Conservation (phyloP, 192 early-diverging fungal species). For the Podila clonocystis region DNA sequence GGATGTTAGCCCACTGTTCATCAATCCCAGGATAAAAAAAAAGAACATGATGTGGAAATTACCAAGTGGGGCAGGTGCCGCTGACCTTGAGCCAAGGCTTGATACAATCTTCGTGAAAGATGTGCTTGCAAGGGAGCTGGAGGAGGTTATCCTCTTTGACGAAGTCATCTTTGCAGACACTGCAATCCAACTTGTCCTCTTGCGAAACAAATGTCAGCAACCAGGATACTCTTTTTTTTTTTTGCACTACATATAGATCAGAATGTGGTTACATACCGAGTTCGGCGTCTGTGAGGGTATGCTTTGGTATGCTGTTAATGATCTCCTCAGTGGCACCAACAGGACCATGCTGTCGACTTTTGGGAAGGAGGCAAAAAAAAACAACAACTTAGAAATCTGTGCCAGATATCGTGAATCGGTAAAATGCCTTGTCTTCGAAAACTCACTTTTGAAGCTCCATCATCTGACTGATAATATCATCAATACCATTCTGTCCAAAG, state of each 20-base stretch:
- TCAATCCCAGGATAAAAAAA: no score
- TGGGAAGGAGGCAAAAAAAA: not conserved
- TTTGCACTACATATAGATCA: not conserved
- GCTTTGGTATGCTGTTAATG: conserved; percentile 68
- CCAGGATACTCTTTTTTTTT: not conserved
- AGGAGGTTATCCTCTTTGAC: conserved; percentile 69
- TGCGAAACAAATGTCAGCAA: not conserved
- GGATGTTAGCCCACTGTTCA: not conserved
- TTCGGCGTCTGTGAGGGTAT: conserved; percentile 3
- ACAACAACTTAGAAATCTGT: no score
- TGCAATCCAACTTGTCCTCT: conserved; percentile 78
- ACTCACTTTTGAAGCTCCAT: conserved; percentile 78
- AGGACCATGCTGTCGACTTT: conserved; percentile 67
- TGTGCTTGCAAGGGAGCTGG: conserved; percentile 85
- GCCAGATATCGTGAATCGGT: no score
- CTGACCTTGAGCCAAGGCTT: conserved; percentile 94
- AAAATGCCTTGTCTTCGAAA: not conserved
- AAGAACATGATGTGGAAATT: not conserved
- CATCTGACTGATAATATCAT: conserved; percentile 89
- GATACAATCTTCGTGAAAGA: conserved; percentile 91
- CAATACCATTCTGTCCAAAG: conserved; percentile 82
- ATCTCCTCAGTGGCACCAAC: conserved; percentile 80
- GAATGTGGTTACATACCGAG: not conserved
- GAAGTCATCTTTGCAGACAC: conserved; percentile 94
- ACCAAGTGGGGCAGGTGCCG: conserved; percentile 94